Evolutionary conservation across 108 stramenopile genomes (phyloP), one percentile per base, ranked within the genome.

Genomic region (Parietichytrium sp.): DNA sequence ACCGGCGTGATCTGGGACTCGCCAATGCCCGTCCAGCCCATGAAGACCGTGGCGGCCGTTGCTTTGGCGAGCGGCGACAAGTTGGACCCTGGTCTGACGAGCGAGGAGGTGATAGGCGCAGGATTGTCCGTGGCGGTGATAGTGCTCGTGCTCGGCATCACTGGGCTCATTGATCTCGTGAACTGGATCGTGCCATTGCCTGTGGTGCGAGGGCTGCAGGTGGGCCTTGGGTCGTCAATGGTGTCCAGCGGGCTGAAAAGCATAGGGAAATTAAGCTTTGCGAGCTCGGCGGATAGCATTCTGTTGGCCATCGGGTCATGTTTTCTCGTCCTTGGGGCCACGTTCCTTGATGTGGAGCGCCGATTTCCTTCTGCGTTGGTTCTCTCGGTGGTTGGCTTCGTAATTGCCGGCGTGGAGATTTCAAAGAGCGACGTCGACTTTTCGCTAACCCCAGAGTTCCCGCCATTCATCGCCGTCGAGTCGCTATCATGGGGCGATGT

Each of bases 1-100:
- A 90, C 91, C 4, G 94, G 93, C 26, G 80, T 52, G 47, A 18
- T 61, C 3, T 93, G 92, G 92, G 91, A 93, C 80, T 82, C 92
- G 31, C 94, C 94, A 80, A 94, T 94, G 91, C 90, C 90, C 80
- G 90, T 94, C 13, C 94, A 94, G 82, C 94, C 94, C 26, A 94
- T 94, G 94, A 93, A 94, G 84, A 84, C 89, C n/a, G 92, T 94
- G 31, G 85, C 92, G 0, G 92, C 94, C 10, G 89, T 91, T 36
- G 94, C 92, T 15, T 53, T 94, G 18, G 78, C 83, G 42, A 86
- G 85, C 6, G 78, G 48, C 10, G 16, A 49, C 48, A 49, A 47
- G 4, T 13, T 4, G 8, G 49, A n/a, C 26, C 78, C 47, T 27
- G 51, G 47, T 3, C 42, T 80, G 29, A 29, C 81, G 27, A 27